Evolutionary conservation across 208 protist species (phyloP), one percentile per base, ranked within the genome.

Genomic region (Histomonas meleagridis): DNA sequence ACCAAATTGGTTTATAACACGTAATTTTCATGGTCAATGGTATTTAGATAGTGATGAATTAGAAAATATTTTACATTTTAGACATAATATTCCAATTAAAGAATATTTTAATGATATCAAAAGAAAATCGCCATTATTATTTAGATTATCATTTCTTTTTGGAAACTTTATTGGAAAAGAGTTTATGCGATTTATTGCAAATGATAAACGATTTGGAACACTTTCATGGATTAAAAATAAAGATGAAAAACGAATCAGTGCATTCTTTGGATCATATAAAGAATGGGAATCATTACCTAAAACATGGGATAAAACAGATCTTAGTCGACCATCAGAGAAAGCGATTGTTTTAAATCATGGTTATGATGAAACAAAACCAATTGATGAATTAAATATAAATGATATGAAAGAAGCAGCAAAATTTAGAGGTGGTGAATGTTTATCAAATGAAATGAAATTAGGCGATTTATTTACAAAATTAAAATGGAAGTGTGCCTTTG

Each of bases 21-120:
- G 38, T 16, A 86, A 86, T n/a, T 86, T 86, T n/a, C 76, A 86
- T 28, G 76, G 76, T 26, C 76, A 86, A 43, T 86, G 18, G 21
- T 86, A 55, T 38, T 3, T 38, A 10, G 76, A 86, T 38, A 55
- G 76, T 55, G 76, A 86, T 16, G 16, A 32, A 16, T 26, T 86
- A 18, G 76, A 86, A 51, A 38, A n/a, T 5, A 40, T 38, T 4
- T 55, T 86, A 26, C 14, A 86, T 0, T 86, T 86, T 46, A 86
- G 76, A 86, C 46, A 0, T 28, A 86, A 86, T 38, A 21, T 86
- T 86, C 46, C 40, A 32, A 55, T 48, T 32, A 18, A 38, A 57
- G 76, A 55, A 26, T 86, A 86, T 38, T 86, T 86, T 55, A 26
- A 51, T 0, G 0, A 16, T 38, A 14, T 86, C 2, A 12, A 0